Conservation (phyloP, 352 stramenopile genomes). For the Pythium biforme region DNA sequence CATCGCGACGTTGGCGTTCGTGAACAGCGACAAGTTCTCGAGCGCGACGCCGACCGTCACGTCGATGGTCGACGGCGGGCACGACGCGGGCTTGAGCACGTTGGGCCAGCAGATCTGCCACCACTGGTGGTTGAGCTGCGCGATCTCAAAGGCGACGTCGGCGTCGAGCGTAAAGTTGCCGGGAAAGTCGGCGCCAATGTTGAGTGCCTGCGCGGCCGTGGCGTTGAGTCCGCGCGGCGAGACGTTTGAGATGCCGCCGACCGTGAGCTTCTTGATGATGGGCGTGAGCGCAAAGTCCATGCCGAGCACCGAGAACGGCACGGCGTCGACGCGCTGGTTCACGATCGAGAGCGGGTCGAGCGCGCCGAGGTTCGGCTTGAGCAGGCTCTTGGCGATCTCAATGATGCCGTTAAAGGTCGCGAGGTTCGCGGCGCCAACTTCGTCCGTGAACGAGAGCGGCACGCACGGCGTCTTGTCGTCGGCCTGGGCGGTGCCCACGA, state of each 20-base stretch:
- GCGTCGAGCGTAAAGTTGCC: conserved; percentile 36
- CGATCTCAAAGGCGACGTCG: conserved; percentile 44
- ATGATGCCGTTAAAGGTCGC: conserved; percentile 47
- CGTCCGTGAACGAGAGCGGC: conserved; percentile 43
- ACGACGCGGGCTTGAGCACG: conserved; percentile 46
- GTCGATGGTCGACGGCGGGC: conserved; percentile 34
- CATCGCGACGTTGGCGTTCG: conserved; percentile 39
- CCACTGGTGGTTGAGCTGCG: conserved; percentile 59
- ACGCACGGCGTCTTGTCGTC: conserved; percentile 34
- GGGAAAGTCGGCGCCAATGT: conserved; percentile 45
- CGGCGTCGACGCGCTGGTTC: conserved; percentile 40
- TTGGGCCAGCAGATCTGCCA: conserved; percentile 64
- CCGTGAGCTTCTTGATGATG: conserved; percentile 45
- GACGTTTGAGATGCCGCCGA: conserved; percentile 44
- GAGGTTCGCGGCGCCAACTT: conserved; percentile 37
- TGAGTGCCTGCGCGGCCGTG: conserved; percentile 34
- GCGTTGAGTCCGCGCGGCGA: conserved; percentile 51
- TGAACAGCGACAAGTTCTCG: conserved; percentile 32
- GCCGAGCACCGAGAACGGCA: conserved; percentile 51
- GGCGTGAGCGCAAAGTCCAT: conserved; percentile 52
- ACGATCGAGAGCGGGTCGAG: conserved; percentile 39
- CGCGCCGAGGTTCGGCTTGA: conserved; percentile 27
- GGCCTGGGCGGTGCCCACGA: conserved; percentile 21
- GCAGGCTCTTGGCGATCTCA: conserved; percentile 32
- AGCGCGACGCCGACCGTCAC: conserved; percentile 42